Evolutionary conservation across 148 eudicot genomes (phyloP), one percentile per base, ranked within the genome.

Genomic region (Rhododendron williamsianum): DNA sequence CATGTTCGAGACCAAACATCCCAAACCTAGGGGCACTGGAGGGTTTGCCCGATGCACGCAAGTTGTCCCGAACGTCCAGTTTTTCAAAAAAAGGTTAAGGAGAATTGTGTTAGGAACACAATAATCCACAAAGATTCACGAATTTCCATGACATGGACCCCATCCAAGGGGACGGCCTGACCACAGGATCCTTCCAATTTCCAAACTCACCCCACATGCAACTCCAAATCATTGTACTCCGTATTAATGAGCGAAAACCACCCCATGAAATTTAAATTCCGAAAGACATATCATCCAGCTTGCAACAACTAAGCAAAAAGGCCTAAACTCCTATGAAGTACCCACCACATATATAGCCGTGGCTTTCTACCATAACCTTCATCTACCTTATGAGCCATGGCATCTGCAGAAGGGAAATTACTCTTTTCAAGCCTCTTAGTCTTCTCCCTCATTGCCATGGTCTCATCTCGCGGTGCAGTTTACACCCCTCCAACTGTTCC

Each of bases 271-370:
- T 71, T 81, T 51, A 76, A 27, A 76, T 88, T 69, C 48, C 43
- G 27, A 51, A 36, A 18, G 7, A 18, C 12, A 88, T 79, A 78
- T 16, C 84, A 81, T 85, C 93, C 98, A 95, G 98, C 96, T 95
- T 92, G 93, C 93, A 88, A 93, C 98, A 92, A 93, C 96, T 95
- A 86, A 91, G 90, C 94, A 83, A 81, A 41, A 88, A 76, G 72
- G 3, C 65, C 81, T 41, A 9, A 41, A 77, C 65, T 43, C 72
- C 6, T n/a, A 58, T 82, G 48, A 63, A 52, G 52, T 76, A 43
- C 76, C 18, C 52, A 71, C 76, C 65, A 79, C 15, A 87, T 85
- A 89, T 83, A 78, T 86, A 76, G 43, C 76, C 81, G 38, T 83
- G 69, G 86, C 81, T 35, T 51, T 65, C 73, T 49, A 27, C 84